Conservation (phyloP, 495 filamentous ascomycete species). For the Xylaria telfairii region DNA sequence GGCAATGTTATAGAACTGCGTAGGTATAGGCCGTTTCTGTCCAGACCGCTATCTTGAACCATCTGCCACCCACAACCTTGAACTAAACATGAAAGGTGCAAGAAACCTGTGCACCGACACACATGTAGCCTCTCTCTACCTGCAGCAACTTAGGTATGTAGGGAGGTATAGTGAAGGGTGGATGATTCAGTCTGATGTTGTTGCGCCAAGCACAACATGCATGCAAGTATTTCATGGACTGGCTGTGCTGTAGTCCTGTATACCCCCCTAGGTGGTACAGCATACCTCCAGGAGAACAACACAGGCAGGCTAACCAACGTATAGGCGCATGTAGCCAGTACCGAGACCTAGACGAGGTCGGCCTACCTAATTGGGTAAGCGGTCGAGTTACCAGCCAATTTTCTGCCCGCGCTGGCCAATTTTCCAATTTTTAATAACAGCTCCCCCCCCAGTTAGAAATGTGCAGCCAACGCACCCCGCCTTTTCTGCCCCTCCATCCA, state of each 20-base stretch:
- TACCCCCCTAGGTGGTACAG: neutral
- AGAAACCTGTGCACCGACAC: neutral
- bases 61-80: constrained; percentile 1
- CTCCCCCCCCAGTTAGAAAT: neutral
- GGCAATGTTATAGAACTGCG: neutral
- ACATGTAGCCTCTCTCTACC: neutral
- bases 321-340: neutral
- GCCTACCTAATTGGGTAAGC: constrained; percentile 10
- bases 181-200: constrained; percentile 24
- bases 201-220: constrained; percentile 12
- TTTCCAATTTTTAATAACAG: neutral
- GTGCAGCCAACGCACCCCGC: constrained; percentile 20
- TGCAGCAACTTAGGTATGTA: neutral
- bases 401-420: neutral
- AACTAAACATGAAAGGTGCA: too few relatives aligned
- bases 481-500: constrained; percentile 17
- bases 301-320: too few relatives aligned
- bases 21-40: neutral
- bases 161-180: neutral
- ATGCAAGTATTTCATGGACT: neutral
- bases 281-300: neutral
- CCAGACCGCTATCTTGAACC: neutral
- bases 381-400: neutral
- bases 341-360: neutral
- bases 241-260: too few relatives aligned